phyloP scores from a whole-genome alignment of 371 early-diverging fungal species.

The Apophysomyces elegans region DNA sequence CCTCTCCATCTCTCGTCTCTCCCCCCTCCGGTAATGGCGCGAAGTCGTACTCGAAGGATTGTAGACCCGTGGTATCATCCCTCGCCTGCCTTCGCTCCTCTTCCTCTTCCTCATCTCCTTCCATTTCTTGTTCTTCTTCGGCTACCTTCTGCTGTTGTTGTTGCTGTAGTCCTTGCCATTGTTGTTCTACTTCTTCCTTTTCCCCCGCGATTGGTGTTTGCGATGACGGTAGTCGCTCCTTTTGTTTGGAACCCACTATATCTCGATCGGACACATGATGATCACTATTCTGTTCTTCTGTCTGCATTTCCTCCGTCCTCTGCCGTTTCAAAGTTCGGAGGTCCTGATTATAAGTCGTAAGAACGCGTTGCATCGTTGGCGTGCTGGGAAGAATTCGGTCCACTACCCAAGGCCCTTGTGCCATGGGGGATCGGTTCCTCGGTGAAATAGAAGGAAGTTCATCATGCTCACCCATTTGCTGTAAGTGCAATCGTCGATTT shows the following conservation, averaged over 20 bases:
- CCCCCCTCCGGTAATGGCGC: neutral
- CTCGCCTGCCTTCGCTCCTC: neutral
- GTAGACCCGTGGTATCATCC: neutral
- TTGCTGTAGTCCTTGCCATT: too few species aligned
- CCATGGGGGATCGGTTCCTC: constrained; percentile 11
- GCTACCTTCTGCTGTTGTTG: too few species aligned
- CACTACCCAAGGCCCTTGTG: neutral
- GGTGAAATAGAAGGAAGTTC: constrained; percentile 13
- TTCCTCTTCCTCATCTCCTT: neutral
- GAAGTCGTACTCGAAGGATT: neutral
- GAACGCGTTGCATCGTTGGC: constrained; percentile 12
- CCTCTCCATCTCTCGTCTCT: neutral
- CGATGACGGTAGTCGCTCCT: too few species aligned
- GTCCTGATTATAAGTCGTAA: constrained; percentile 6
- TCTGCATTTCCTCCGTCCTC: neutral
- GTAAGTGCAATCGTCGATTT: constrained; percentile 5
- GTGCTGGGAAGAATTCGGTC: constrained; percentile 12
- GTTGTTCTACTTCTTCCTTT: too few species aligned
- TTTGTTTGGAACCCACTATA: too few species aligned
- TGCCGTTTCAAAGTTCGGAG: constrained; percentile 11
- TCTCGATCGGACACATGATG: neutral
- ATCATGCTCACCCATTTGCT: constrained; percentile 14
- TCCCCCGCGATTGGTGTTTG: too few species aligned
- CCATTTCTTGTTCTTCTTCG: neutral
- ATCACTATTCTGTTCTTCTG: neutral